Conservation (phyloP, 371 early-diverging fungal genomes). For the Lichtheimia ramosa region DNA sequence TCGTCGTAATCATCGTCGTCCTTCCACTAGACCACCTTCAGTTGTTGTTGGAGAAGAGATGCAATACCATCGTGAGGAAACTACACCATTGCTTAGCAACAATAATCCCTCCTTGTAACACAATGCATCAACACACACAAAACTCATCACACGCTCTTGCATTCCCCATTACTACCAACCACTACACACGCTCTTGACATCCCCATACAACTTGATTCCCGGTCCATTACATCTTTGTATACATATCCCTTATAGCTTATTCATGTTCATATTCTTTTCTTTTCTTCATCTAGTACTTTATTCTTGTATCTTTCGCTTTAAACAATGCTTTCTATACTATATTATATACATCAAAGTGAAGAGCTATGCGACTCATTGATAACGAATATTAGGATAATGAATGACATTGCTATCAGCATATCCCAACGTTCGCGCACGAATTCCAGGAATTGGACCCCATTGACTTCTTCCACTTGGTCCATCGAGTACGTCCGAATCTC, state of each 20-base stretch:
- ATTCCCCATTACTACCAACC: too few species aligned
- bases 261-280: constrained; percentile 1
- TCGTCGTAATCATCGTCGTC: neutral
- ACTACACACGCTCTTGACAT: too few species aligned
- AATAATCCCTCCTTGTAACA: constrained; percentile 6
- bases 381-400: constrained; percentile 17
- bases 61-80: constrained; percentile 19
- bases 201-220: too few species aligned
- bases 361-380: constrained; percentile 17
- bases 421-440: constrained; percentile 14
- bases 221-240: neutral
- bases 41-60: constrained; percentile 11
- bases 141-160: too few species aligned
- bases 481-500: constrained; percentile 5
- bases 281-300: constrained; percentile 8
- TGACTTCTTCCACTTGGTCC: constrained; percentile 4
- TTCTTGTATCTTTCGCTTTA: neutral
- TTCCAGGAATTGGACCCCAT: constrained; percentile 1
- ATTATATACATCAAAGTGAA: constrained; percentile 2
- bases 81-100: constrained; percentile 19
- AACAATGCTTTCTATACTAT: constrained; percentile 3
- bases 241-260: constrained; percentile 10
- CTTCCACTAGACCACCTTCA: constrained; percentile 6
- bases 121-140: neutral
- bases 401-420: constrained; percentile 18